phyloP scores from a whole-genome alignment of 1,284 basidiomycete species.

The Marasmius sp. region DNA sequence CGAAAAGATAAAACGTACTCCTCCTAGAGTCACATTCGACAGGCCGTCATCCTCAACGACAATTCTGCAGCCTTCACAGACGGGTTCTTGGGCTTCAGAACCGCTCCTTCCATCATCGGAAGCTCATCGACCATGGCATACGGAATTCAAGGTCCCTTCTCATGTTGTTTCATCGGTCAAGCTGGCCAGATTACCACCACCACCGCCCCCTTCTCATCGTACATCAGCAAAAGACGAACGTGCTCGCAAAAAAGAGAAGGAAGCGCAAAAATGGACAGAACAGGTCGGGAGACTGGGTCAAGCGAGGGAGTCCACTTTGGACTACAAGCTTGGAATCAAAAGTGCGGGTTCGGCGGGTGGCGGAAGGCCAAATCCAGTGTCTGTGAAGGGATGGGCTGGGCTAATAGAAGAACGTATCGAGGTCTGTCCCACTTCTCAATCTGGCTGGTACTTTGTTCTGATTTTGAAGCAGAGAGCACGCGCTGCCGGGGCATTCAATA shows the following conservation, averaged over 20 bases:
- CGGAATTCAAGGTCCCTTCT: conserved; percentile 61
- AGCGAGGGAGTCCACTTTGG: conserved; percentile 73
- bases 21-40: conserved; percentile 21
- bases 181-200: conserved; percentile 43
- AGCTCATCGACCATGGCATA: conserved; percentile 69
- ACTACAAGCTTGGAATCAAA: conserved; percentile 66
- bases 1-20: conserved; percentile 64
- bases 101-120: conserved; percentile 53
- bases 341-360: conserved; percentile 27
- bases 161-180: conserved; percentile 54
- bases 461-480: conserved; percentile 55
- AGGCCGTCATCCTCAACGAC: not conserved
- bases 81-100: conserved; percentile 42
- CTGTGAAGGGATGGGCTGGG: conserved; percentile 72
- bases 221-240: conserved; percentile 47
- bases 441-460: conserved; percentile 1
- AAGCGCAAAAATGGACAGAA: conserved; percentile 51
- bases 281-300: conserved; percentile 58
- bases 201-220: conserved; percentile 20
- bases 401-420: conserved; percentile 82
- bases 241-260: conserved; percentile 49
- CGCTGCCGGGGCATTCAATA: conserved; percentile 68
- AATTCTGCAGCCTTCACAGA: conserved; percentile 4
- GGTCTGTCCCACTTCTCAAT: conserved; percentile 34
- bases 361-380: conserved; percentile 53